Conservation (phyloP, 345 rosid genomes). For the Stellera chamaejasme region DNA sequence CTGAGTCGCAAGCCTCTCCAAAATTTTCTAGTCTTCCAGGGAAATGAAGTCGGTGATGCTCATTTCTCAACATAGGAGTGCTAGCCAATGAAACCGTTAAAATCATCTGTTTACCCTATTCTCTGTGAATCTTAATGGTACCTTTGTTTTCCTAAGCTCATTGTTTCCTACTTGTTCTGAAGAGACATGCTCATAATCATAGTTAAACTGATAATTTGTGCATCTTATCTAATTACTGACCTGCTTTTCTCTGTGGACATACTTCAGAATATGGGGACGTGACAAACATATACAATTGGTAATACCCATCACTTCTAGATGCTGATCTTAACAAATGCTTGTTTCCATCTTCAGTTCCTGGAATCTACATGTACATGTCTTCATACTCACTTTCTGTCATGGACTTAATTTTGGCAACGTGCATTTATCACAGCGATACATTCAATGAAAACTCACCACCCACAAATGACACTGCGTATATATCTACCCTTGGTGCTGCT, state of each 20-base stretch:
- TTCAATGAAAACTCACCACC: constrained; percentile 95
- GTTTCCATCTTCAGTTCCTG: background rate
- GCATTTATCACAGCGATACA: constrained; percentile 56
- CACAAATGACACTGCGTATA: constrained; percentile 64
- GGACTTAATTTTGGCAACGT: constrained; percentile 3
- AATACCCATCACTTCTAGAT: constrained; percentile 18
- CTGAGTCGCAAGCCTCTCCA: too few species aligned
- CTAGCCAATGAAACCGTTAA: too few species aligned
- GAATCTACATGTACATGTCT: background rate
- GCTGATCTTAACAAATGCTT: background rate
- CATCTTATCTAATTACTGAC: constrained; percentile 6
- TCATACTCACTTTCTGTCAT: constrained; percentile 3
- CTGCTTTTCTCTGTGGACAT: constrained; percentile 8
- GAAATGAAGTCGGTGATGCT: too few species aligned
- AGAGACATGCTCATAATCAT: too few species aligned
- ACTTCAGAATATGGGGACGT: constrained; percentile 89
- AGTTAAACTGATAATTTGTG: too few species aligned
- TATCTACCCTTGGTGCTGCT: constrained; percentile 78
- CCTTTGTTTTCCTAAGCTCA: too few species aligned
- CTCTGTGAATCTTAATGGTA: too few species aligned
- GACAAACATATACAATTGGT: constrained; percentile 95
- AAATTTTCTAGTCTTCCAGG: too few species aligned
- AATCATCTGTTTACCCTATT: too few species aligned
- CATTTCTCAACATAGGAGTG: too few species aligned
- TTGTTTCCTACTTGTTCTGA: too few species aligned